Evolutionary conservation across 73 alveolate genomes (phyloP).

Genomic region (Durusdinium trenchii): DNA sequence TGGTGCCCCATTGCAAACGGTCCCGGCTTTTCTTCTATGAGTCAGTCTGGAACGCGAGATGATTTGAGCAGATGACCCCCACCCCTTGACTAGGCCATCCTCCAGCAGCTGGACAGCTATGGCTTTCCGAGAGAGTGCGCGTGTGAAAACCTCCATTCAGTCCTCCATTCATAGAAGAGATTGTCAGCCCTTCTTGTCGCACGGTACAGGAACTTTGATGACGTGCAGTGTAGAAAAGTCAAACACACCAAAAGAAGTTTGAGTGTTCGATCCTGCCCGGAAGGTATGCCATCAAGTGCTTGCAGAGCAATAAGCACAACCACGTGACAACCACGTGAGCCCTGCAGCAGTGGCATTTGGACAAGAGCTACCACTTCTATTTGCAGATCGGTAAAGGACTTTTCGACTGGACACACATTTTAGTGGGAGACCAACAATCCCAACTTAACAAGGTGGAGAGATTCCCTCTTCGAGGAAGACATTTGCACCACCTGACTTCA

Average conservation of each 20-base stretch:
- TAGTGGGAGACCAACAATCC: no score
- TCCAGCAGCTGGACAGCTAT: conserved; percentile 66
- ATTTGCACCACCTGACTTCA: no score
- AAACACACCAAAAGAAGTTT: not conserved
- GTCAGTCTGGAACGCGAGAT: no score
- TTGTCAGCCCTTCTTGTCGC: not conserved
- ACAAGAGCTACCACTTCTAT: no score
- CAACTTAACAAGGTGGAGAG: no score
- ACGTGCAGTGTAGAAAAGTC: not conserved
- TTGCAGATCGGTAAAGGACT: no score
- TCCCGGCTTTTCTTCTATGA: no score
- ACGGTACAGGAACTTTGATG: not conserved
- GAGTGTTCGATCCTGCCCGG: not conserved
- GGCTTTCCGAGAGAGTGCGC: conserved; percentile 75
- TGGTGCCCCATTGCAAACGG: no score
- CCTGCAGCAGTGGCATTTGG: no score
- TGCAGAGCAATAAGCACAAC: conserved; percentile 74
- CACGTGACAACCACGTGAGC: conserved; percentile 80
- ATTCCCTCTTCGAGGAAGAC: no score
- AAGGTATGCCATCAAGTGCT: conserved; percentile 68
- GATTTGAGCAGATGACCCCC: no score
- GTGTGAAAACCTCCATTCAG: not conserved
- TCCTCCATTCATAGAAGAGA: not conserved
- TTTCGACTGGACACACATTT: no score
- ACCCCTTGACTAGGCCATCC: conserved; percentile 40